Evolutionary conservation across 306 rosid species (phyloP).

Genomic region (Gastrolobium villosum): DNA sequence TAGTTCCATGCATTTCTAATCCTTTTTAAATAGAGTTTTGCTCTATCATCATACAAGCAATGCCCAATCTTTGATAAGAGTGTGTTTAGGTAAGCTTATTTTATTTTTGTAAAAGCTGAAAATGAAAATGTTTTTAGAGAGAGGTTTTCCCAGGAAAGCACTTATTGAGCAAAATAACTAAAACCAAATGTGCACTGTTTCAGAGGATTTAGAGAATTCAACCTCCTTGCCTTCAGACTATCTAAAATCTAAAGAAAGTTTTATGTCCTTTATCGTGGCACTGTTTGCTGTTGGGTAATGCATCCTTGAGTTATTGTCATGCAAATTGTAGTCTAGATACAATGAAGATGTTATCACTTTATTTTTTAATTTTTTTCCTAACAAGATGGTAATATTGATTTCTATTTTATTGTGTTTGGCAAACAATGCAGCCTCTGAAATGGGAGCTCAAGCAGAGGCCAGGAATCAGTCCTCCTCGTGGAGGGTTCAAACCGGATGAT

Average conservation of each 20-base stretch:
- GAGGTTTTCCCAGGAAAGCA: constrained; percentile 4
- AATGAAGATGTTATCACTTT: constrained; percentile 2
- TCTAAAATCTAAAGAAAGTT: not conserved
- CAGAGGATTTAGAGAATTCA: constrained; percentile 22
- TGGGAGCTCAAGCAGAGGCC: constrained; percentile 99
- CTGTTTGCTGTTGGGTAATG: constrained; percentile 7
- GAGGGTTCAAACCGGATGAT: constrained; percentile 92
- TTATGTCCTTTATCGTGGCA: not conserved
- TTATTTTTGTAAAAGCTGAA: constrained; percentile 14
- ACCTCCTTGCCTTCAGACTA: not conserved
- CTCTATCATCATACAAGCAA: constrained; percentile 6
- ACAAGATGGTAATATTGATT: not conserved
- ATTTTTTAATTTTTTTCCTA: not conserved
- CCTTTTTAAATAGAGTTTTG: not conserved
- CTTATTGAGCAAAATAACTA: not conserved
- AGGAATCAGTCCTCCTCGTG: constrained; percentile 99
- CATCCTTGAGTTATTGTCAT: not conserved
- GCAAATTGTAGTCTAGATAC: constrained; percentile 33
- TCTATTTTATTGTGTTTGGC: constrained; percentile 45
- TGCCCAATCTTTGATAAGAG: constrained; percentile 12
- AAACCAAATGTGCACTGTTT: not conserved
- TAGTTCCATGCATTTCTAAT: constrained; percentile 13
- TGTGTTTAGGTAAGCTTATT: constrained; percentile 27
- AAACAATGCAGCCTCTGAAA: constrained; percentile 79
- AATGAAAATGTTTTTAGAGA: constrained; percentile 1